Base-by-base conservation (phyloP, 495 filamentous ascomycete species). In the Monascus purpureus region DNA sequence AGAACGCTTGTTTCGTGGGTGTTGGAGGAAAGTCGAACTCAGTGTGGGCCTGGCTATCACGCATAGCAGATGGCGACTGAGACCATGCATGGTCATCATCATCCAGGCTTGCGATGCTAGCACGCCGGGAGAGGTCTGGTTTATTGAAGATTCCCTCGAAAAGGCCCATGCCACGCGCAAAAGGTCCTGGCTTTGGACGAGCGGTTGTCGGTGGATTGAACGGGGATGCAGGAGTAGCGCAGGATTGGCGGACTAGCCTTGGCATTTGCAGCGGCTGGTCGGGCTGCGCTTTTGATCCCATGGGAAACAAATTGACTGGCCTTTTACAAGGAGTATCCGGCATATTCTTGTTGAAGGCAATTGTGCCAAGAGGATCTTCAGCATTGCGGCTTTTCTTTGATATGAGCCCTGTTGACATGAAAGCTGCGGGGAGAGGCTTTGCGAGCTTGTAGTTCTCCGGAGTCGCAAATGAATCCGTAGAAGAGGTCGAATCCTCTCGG, bases 251-350 rank as follows among this genome's bases (percentile, higher is more conserved):
- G 22, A 66, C 61, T 24, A 73, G 55, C 23, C 59, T 55, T 23
- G 70, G 52, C 44, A 62, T 67, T 18, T 63, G 60, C 20, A 77
- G 61, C 0, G 68, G 57, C 36, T 68, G 70, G 13, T 73, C 67
- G 0, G 66, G 63, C 11, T 68, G 43, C 3, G 57, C 49, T 9
- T 70, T 69, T 2, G 75, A 69, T 15, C 67, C 71, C 12, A 78
- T 70, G 29, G 73, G 57, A 52, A 81, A 75, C 32, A 75, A 47
- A 50, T 73, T 75, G 28, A 63, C 59, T 17, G 72, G 70, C 43
- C 83, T 77, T 63, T 96, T 97, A 58, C 90, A 96, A 6, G 90
- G 90, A 11, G 90, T 97, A 48, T 96, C 90, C 0, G 92, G 90
- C 69, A 90, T 82, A 19, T 59, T 54, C 36, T 67, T 69, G 45